A percentile compares a stretch with the other conserved stretches of the same genome.
phyloP scores from a whole-genome alignment of 768 basidiomycete species.

The Phlegmacium glaucopus region DNA sequence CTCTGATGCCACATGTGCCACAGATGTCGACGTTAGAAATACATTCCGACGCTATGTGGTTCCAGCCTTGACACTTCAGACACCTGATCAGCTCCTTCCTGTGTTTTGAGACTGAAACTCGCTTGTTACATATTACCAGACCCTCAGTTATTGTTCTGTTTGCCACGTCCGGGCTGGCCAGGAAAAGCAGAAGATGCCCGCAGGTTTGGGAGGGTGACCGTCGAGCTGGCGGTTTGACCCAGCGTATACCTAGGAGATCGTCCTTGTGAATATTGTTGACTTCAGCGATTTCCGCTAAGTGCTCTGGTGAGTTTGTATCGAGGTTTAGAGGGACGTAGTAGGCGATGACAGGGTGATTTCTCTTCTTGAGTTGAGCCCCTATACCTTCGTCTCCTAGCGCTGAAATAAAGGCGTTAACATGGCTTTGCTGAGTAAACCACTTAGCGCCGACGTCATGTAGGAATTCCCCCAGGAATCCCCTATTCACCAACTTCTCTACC shows the following conservation, averaged over 20 bases:
- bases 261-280: background rate
- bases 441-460: background rate
- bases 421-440: background rate
- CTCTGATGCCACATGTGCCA: slow-evolving; percentile 4
- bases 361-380: background rate
- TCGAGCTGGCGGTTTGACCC: background rate
- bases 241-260: background rate
- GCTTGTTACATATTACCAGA: background rate
- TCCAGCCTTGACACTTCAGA: slow-evolving; percentile 15
- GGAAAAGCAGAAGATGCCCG: background rate
- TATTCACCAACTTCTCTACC: background rate
- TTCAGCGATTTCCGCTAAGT: background rate
- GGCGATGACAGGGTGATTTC: background rate
- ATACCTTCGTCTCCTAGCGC: background rate
- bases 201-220: background rate
- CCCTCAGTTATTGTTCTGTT: background rate
- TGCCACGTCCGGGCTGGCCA: background rate
- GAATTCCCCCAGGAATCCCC: background rate
- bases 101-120: background rate
- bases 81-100: slow-evolving; percentile 8
- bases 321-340: background rate
- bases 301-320: background rate
- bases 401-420: background rate
- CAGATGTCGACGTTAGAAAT: slow-evolving; percentile 4
- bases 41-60: slow-evolving; percentile 13